A percentile compares a stretch with the other conserved stretches of the same genome.
Conservation (phyloP, 2,329 filamentous ascomycete species). For the Stachybotrys elegans region DNA sequence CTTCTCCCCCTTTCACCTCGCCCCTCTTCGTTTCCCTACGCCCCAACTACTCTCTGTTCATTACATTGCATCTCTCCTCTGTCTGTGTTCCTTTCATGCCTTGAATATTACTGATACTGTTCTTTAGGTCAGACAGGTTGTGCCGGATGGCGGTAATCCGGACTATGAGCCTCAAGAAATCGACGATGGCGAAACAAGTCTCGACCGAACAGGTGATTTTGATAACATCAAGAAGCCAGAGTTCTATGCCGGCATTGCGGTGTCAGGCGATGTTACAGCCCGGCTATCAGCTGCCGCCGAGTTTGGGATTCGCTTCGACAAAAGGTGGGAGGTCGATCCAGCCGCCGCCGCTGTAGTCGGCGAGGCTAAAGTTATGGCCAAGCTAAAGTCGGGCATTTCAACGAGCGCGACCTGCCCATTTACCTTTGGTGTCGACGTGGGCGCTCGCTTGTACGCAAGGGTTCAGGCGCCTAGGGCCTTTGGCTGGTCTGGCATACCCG, state of each 20-base stretch:
- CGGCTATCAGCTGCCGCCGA: not conserved
- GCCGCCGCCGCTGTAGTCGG: not conserved
- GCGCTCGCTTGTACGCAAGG: slow-evolving; percentile 13
- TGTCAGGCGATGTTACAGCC: slow-evolving; percentile 11
- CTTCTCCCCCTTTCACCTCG: not conserved
- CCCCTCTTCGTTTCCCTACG: not conserved
- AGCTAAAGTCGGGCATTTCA: slow-evolving; percentile 10
- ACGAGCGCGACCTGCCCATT: slow-evolving; percentile 15
- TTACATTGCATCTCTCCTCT: not conserved
- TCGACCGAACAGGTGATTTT: slow-evolving; percentile 12
- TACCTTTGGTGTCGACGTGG: slow-evolving; percentile 15
- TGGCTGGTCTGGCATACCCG: slow-evolving; percentile 12
- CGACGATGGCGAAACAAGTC: slow-evolving; percentile 7
- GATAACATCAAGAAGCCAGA: slow-evolving; percentile 10
- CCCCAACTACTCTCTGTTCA: not conserved
- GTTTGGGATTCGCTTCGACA: not conserved
- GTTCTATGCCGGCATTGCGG: slow-evolving; percentile 15
- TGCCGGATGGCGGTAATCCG: not conserved
- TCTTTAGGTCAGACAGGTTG: not conserved
- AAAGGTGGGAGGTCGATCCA: not conserved
- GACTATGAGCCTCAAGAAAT: slow-evolving; percentile 5
- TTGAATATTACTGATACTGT: not conserved
- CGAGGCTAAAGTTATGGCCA: slow-evolving; percentile 2
- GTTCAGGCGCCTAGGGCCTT: slow-evolving; percentile 12
- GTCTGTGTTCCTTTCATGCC: not conserved